Evolutionary conservation across 208 protist species (phyloP).

Genomic region (Trypanosoma cruzi): DNA sequence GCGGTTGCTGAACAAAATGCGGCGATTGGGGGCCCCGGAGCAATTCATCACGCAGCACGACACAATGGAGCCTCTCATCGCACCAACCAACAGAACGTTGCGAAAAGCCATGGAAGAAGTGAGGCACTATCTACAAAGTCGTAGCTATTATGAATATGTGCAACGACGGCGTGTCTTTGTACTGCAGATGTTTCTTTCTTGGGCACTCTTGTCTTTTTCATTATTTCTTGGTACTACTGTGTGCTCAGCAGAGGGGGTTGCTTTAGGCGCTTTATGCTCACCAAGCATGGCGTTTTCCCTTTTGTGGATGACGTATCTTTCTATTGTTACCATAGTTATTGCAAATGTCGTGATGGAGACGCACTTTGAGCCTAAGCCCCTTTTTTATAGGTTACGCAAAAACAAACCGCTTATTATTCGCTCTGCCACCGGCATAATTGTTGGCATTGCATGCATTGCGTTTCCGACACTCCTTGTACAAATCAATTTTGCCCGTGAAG

Average conservation of each 20-base stretch:
- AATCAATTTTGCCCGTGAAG: slow-evolving; percentile 49
- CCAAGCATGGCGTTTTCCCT: slow-evolving; percentile 42
- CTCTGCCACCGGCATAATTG: slow-evolving; percentile 48
- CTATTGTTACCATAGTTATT: slow-evolving; percentile 60
- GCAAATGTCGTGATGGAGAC: slow-evolving; percentile 80
- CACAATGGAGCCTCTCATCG: slow-evolving; percentile 39
- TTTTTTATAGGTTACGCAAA: slow-evolving; percentile 58
- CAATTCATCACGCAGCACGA: slow-evolving; percentile 48
- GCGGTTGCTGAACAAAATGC: slow-evolving; percentile 50
- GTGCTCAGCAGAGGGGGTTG: slow-evolving; percentile 48
- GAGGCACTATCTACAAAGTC: slow-evolving; percentile 47
- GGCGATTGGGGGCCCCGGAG: slow-evolving; percentile 40
- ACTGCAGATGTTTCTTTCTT: slow-evolving; percentile 69
- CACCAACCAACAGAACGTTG: slow-evolving; percentile 44
- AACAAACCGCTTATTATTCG: slow-evolving; percentile 65
- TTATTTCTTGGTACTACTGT: slow-evolving; percentile 55
- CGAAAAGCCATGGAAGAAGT: slow-evolving; percentile 56
- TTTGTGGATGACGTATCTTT: slow-evolving; percentile 69
- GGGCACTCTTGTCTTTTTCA: slow-evolving; percentile 57
- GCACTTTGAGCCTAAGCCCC: slow-evolving; percentile 80
- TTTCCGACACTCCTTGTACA: slow-evolving; percentile 71
- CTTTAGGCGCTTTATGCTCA: slow-evolving; percentile 32
- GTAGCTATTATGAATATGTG: slow-evolving; percentile 74
- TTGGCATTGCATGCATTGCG: slow-evolving; percentile 59
- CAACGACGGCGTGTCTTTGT: slow-evolving; percentile 65